Evolutionary conservation across 306 rosid genomes (phyloP).

Genomic region (Acacia melanoxylon): DNA sequence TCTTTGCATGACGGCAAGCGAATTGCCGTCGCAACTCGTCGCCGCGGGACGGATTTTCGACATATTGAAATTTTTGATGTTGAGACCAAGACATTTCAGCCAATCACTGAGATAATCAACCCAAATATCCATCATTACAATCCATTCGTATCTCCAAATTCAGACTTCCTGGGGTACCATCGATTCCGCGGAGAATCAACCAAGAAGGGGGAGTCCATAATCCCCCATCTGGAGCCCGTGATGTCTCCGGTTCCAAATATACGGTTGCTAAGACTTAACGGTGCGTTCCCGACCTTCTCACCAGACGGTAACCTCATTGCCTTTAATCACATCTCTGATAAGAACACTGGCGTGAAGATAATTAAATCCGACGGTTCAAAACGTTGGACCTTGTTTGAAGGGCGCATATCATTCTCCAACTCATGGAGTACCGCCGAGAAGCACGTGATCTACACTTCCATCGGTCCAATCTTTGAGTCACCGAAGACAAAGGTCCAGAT

Average conservation of each 20-base stretch:
- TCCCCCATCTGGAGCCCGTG: slow-evolving; percentile 54
- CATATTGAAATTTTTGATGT: slow-evolving; percentile 71
- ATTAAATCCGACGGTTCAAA: slow-evolving; percentile 64
- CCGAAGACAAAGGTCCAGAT: slow-evolving; percentile 63
- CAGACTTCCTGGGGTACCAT: slow-evolving; percentile 67
- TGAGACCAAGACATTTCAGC: slow-evolving; percentile 39
- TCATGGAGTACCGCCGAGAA: slow-evolving; percentile 67
- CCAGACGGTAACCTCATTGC: slow-evolving; percentile 60
- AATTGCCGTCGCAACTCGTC: slow-evolving; percentile 75
- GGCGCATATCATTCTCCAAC: slow-evolving; percentile 57
- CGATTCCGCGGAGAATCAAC: slow-evolving; percentile 70
- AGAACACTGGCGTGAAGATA: slow-evolving; percentile 43
- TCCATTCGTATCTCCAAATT: slow-evolving; percentile 71
- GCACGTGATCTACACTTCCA: slow-evolving; percentile 68
- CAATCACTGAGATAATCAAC: slow-evolving; percentile 49
- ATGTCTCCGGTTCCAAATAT: slow-evolving; percentile 48
- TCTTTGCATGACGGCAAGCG: slow-evolving; percentile 58
- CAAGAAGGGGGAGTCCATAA: slow-evolving; percentile 45
- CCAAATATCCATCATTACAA: slow-evolving; percentile 76
- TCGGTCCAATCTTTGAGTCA: slow-evolving; percentile 70
- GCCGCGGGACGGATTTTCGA: slow-evolving; percentile 43
- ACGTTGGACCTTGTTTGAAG: slow-evolving; percentile 60
- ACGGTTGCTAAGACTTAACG: slow-evolving; percentile 56
- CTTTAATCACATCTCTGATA: slow-evolving; percentile 37
- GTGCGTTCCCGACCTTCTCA: slow-evolving; percentile 68